These are phyloP conservation scores for Paecilomyces variotii DNA, from an alignment of 2,329 filamentous ascomycete genomes.

Conservation along the genomic window DNA sequence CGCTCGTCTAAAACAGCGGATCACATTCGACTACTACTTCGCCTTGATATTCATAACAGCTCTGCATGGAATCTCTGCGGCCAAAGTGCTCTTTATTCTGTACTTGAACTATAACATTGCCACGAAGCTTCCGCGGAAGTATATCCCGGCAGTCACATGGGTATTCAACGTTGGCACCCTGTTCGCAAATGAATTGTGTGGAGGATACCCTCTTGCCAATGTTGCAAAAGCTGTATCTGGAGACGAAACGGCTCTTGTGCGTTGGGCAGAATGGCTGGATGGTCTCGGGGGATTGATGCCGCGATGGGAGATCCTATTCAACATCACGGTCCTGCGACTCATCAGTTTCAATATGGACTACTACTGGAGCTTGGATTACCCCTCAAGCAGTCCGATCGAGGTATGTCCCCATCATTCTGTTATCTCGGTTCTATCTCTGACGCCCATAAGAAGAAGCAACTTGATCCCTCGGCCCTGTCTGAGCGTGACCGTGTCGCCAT, in stretches of 20 bases:
- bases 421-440: slow-evolving; percentile 12
- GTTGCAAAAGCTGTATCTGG: slow-evolving; percentile 49
- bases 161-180: slow-evolving; percentile 76
- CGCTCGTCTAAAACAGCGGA: slow-evolving; percentile 57
- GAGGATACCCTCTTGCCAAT: slow-evolving; percentile 65
- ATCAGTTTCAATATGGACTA: slow-evolving; percentile 98
- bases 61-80: slow-evolving; percentile 75
- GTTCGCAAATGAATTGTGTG: slow-evolving; percentile 80
- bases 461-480: slow-evolving; percentile 77
- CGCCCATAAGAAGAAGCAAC: slow-evolving; percentile 86
- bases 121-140: slow-evolving; percentile 59
- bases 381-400: slow-evolving; percentile 64
- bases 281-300: slow-evolving; percentile 72
- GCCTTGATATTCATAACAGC: slow-evolving; percentile 68
- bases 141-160: slow-evolving; percentile 75
- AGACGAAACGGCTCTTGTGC: slow-evolving; percentile 41
- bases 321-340: slow-evolving; percentile 82
- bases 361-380: slow-evolving; percentile 74
- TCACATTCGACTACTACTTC: slow-evolving; percentile 76
- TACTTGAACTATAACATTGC: slow-evolving; percentile 74
- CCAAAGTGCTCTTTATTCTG: slow-evolving; percentile 76
- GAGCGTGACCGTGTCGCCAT: slow-evolving; percentile 78
- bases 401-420: slow-evolving; percentile 46
- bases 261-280: slow-evolving; percentile 68
- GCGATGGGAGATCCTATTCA: slow-evolving; percentile 96